Percentiles rank a stretch among this genome's conserved stretches.
phyloP scores from a whole-genome alignment of 192 early-diverging fungal genomes.

The Entomortierella chlamydospora region DNA sequence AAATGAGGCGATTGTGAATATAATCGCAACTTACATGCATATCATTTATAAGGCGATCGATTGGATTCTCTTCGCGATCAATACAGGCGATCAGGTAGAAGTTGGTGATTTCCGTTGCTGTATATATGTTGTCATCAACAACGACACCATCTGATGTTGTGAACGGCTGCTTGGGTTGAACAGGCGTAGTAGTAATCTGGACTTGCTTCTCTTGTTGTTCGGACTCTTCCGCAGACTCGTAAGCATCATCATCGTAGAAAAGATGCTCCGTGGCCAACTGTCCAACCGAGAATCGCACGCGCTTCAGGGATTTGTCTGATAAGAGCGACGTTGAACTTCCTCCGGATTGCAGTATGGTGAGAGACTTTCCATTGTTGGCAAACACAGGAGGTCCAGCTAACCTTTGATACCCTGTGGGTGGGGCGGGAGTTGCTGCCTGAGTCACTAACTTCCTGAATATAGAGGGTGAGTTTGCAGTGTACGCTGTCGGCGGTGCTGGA shows the following conservation, averaged over 20 bases:
- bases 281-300: conserved; percentile 65
- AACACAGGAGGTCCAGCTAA: conserved; percentile 31
- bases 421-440: conserved; percentile 34
- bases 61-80: conserved; percentile 56
- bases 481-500: conserved; percentile 37
- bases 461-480: conserved; percentile 37
- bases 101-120: conserved; percentile 55
- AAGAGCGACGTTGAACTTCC: conserved; percentile 24
- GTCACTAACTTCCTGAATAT: conserved; percentile 48
- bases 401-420: no score
- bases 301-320: conserved; percentile 56
- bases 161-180: conserved; percentile 19
- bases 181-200: conserved; percentile 9
- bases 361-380: conserved; percentile 26
- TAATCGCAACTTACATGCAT: conserved; percentile 38
- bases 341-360: conserved; percentile 17
- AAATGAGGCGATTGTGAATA: not conserved
- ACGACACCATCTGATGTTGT: conserved; percentile 33
- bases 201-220: conserved; percentile 14
- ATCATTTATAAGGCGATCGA: conserved; percentile 37
- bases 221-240: conserved; percentile 52
- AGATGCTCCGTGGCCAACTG: conserved; percentile 64
- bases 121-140: conserved; percentile 54
- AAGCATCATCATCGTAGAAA: conserved; percentile 53
- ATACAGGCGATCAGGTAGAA: conserved; percentile 57